Evolutionary conservation across 148 eudicot species (phyloP).

Genomic region (Suaeda aralocaspica): DNA sequence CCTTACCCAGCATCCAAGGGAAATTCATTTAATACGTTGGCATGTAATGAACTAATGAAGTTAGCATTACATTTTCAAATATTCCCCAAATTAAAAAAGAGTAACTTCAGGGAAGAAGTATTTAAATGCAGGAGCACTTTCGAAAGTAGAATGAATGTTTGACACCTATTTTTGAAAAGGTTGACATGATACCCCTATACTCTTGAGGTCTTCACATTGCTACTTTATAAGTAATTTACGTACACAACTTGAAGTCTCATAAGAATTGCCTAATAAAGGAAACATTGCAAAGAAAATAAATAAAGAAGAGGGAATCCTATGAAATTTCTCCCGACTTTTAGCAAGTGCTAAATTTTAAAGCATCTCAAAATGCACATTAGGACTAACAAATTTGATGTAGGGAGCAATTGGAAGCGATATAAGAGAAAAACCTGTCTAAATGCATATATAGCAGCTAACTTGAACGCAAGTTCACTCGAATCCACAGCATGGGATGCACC

Average conservation of each 20-base stretch:
- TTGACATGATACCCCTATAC: not conserved
- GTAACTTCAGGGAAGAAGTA: not conserved
- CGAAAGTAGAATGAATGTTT: not conserved
- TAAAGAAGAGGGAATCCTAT: not conserved
- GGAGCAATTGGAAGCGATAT: not conserved
- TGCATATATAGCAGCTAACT: slow-evolving; percentile 90
- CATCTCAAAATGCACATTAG: not conserved
- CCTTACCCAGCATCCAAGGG: not conserved
- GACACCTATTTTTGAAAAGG: not conserved
- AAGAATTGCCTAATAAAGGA: not conserved
- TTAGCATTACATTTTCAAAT: not conserved
- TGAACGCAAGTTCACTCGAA: slow-evolving; percentile 99
- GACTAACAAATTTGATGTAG: no score
- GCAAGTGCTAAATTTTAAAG: not conserved
- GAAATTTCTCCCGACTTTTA: not conserved
- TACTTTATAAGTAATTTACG: not conserved
- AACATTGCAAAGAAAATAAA: not conserved
- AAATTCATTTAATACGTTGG: not conserved
- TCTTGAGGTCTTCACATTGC: not conserved
- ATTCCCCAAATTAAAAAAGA: not conserved
- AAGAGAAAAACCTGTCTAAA: slow-evolving; percentile 77
- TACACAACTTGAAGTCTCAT: not conserved
- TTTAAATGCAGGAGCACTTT: not conserved
- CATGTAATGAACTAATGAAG: not conserved
- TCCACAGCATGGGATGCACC: slow-evolving; percentile 97